These are phyloP conservation scores for Fusarium sp. DNA, from an alignment of 2,329 filamentous ascomycete genomes.

Conservation along the genomic window DNA sequence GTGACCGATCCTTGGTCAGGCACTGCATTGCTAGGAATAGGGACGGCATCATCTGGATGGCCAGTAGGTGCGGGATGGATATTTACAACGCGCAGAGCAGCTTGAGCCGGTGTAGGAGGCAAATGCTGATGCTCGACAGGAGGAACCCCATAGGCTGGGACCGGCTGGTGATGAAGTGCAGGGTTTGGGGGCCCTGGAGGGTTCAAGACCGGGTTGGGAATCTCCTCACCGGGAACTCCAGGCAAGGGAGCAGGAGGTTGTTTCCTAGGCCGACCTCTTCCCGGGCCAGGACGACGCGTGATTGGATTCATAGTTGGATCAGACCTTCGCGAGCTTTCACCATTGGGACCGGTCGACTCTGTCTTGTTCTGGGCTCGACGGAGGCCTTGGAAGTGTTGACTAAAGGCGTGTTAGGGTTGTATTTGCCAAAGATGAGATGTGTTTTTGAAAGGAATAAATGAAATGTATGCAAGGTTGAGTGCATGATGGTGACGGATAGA, in stretches of 20 bases:
- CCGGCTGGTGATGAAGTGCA: constrained; percentile 8
- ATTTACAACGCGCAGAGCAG: background rate
- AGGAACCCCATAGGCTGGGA: constrained; percentile 7
- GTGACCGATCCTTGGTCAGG: constrained; percentile 13
- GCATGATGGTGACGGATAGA: background rate
- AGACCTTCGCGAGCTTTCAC: constrained; percentile 50
- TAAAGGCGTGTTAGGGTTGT: constrained; percentile 43
- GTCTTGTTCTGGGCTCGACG: constrained; percentile 64
- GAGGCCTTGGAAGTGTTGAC: constrained; percentile 69
- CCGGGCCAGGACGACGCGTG: constrained; percentile 67
- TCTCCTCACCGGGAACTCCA: constrained; percentile 18
- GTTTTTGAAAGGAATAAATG: background rate
- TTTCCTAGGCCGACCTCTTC: constrained; percentile 64
- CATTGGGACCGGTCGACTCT: constrained; percentile 51
- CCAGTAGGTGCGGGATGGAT: constrained; percentile 3
- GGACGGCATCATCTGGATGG: constrained; percentile 1
- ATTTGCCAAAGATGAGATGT: background rate
- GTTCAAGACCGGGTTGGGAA: constrained; percentile 17
- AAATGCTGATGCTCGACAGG: constrained; percentile 3
- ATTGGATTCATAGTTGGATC: constrained; percentile 67
- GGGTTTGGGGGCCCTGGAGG: constrained; percentile 13
- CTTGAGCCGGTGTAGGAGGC: constrained; percentile 2
- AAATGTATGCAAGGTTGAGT: background rate
- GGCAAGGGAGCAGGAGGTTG: constrained; percentile 42
- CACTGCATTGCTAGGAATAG: constrained; percentile 1